Conservation (phyloP, 768 basidiomycete genomes). For the Infundibulicybe gibba region DNA sequence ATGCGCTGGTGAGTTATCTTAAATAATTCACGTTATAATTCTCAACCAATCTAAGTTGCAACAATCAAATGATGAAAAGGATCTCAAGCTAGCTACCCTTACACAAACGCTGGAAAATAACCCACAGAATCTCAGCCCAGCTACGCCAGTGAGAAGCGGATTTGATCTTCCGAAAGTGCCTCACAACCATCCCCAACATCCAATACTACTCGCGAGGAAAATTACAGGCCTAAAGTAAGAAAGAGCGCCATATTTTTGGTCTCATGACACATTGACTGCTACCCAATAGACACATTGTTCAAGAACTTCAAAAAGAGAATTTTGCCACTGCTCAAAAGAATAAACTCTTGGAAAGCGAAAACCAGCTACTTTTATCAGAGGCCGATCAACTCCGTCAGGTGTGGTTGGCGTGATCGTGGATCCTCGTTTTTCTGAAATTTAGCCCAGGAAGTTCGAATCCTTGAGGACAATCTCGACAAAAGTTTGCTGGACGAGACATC, state of each 20-base stretch:
- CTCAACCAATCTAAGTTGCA: conserved; percentile 18
- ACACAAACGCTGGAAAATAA: conserved; percentile 27
- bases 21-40: neutral
- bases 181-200: conserved; percentile 42
- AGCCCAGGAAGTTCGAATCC: conserved; percentile 63
- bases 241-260: neutral
- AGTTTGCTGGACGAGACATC: conserved; percentile 45
- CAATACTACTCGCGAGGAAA: conserved; percentile 59
- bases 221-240: conserved; percentile 79
- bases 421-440: no score
- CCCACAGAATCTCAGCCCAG: conserved; percentile 48
- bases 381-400: conserved; percentile 75
- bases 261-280: neutral
- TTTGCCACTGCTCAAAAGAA: conserved; percentile 55
- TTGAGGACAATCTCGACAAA: conserved; percentile 75
- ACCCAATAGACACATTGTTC: conserved; percentile 69
- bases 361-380: conserved; percentile 63
- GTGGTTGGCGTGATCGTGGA: neutral
- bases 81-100: conserved; percentile 22
- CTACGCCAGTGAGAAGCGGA: conserved; percentile 61
- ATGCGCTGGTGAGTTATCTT: conserved; percentile 15
- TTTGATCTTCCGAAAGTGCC: conserved; percentile 44
- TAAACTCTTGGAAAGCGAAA: conserved; percentile 75
- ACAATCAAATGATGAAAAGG: conserved; percentile 20
- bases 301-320: conserved; percentile 85